These are phyloP conservation scores for Diaporthe aspalathi DNA, from an alignment of 2,329 filamentous ascomycete genomes.

Conservation along the genomic window DNA sequence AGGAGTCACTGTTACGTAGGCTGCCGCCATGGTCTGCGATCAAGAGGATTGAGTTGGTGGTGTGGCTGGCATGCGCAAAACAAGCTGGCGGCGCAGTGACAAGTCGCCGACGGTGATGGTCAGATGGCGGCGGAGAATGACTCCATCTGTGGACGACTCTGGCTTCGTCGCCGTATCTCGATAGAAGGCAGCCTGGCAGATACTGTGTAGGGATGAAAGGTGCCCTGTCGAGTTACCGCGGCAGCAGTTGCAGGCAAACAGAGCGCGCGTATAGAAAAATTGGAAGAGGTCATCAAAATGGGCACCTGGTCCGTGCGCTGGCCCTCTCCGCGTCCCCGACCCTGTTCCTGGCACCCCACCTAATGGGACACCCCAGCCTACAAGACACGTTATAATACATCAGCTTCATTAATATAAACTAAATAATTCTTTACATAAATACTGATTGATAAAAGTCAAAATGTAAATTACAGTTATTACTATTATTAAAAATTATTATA, in stretches of 20 bases:
- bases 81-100: slow-evolving; percentile 33
- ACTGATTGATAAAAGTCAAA: no score
- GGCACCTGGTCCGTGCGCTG: slow-evolving; percentile 11
- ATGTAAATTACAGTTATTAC: no score
- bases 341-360: no score
- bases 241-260: background rate
- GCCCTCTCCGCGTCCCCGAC: no score
- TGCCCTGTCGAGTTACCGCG: slow-evolving; percentile 22
- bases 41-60: background rate
- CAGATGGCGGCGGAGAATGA: background rate
- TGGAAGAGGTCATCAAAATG: slow-evolving; percentile 24
- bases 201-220: slow-evolving; percentile 6
- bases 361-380: no score
- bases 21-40: slow-evolving; percentile 41
- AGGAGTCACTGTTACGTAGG: slow-evolving; percentile 52
- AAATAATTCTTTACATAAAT: no score
- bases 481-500: no score
- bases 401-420: no score
- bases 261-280: slow-evolving; percentile 26
- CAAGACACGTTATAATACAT: no score
- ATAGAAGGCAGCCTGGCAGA: background rate
- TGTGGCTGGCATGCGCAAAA: slow-evolving; percentile 31
- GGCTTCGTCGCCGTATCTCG: slow-evolving; percentile 12
- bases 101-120: slow-evolving; percentile 31
- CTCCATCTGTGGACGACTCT: slow-evolving; percentile 33